phyloP scores from a whole-genome alignment of 2,329 filamentous ascomycete species.

The Fusarium euwallaceae region DNA sequence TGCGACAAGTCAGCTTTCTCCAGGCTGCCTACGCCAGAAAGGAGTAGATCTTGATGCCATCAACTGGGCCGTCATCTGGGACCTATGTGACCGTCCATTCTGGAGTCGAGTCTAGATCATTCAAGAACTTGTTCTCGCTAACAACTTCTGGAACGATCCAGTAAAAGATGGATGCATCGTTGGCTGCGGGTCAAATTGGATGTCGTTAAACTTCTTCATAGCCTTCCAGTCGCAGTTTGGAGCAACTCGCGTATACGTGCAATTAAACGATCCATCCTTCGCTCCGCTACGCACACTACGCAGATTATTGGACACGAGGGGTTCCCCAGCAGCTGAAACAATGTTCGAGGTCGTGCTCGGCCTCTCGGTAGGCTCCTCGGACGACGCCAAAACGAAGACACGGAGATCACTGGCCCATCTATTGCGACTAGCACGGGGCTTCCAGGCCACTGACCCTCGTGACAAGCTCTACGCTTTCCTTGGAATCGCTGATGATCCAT shows the following conservation, averaged over 20 bases:
- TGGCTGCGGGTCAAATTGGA: background rate
- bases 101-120: background rate
- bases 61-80: background rate
- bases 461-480: conserved; percentile 2
- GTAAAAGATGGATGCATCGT: background rate
- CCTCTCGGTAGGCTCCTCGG: background rate
- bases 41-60: background rate
- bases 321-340: background rate
- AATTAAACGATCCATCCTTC: background rate
- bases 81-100: background rate
- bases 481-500: background rate
- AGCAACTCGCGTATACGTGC: background rate
- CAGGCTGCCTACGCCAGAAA: background rate
- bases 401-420: background rate
- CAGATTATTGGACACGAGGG: background rate
- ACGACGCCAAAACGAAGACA: background rate
- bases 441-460: background rate
- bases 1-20: background rate
- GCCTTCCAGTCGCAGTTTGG: background rate
- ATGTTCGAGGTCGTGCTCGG: background rate
- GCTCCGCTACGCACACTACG: background rate
- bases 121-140: background rate
- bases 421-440: background rate
- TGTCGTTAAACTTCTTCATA: background rate
- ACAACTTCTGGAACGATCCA: background rate